Base-by-base conservation (phyloP, 225 moss, liverwort and hornwort genomes). In the Asterella californica region DNA sequence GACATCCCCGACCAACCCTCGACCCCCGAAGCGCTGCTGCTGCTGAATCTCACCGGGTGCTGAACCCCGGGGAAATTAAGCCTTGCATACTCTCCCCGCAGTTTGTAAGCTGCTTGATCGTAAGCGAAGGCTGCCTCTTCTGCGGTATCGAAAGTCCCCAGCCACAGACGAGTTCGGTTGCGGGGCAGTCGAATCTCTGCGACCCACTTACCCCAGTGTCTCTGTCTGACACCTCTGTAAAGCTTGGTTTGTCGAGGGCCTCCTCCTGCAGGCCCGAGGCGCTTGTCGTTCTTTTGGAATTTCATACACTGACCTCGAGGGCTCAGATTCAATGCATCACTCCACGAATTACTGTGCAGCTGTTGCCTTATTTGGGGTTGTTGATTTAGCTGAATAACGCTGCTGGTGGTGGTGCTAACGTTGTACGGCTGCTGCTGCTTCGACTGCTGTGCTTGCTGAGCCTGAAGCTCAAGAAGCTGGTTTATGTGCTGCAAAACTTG, bases 201-300 rank as follows among this genome's bases (percentile, higher is more conserved):
- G 0, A 96, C 96, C 96, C 96, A 96, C 76, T 96, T 96, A 0
- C 96, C 96, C 96, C 96, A 96, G 72, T 96, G 96, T 12, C 96
- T 79, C 74, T 96, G 96, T 5, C 96, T 90, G 15, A 96, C 96
- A 12, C 96, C 96, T 37, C 96, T 81, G 59, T 87, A 96, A 1
- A 96, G 76, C 81, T 96, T 96, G 0, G 92, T 90, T 53, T 86
- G 88, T 24, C 90, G 81, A 24, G 87, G 80, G 34, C 89, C 90
- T 15, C 86, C 90, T 53, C 5, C 75, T 6, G 62, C 77, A 54
- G 30, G 27, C 29, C 63, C 65, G 24, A 88, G 66, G 5, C 96
- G 89, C 78, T 92, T 94, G 72, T 96, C 96, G 22, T 86, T 81
- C 48, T 90, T 94, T 46, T 89, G 90, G 80, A 91, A 88, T 64